Conservation (phyloP, 495 filamentous ascomycete species). For the Letharia lupina region DNA sequence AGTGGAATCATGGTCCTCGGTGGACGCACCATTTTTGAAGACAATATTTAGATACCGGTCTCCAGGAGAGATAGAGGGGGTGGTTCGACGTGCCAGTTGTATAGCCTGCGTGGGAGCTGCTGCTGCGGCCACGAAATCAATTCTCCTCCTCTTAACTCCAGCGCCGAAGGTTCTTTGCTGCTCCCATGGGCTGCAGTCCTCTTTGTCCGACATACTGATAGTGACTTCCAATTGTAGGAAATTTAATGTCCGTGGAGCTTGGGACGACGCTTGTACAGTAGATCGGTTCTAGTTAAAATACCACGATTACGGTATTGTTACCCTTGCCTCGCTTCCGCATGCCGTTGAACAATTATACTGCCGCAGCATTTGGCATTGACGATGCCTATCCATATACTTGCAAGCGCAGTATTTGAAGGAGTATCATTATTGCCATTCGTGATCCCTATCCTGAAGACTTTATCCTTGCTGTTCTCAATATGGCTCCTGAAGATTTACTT, state of each 20-base stretch:
- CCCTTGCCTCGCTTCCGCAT: background rate
- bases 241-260: background rate
- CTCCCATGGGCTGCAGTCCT: conserved; percentile 60
- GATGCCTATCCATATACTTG: conserved; percentile 78
- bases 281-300: background rate
- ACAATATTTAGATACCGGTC: conserved; percentile 69
- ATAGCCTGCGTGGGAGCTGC: conserved; percentile 21
- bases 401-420: conserved; percentile 54
- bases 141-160: conserved; percentile 64
- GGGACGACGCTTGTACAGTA: background rate
- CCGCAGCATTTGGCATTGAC: background rate
- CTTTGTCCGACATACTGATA: conserved; percentile 34
- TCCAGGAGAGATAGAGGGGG: conserved; percentile 36
- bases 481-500: conserved; percentile 69
- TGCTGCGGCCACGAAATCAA: conserved; percentile 63
- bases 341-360: background rate
- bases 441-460: conserved; percentile 49
- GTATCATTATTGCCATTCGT: conserved; percentile 56
- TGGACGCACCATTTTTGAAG: conserved; percentile 35
- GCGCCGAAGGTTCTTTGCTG: conserved; percentile 71
- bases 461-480: conserved; percentile 51
- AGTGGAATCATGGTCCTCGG: conserved; percentile 3
- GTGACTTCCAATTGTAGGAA: background rate
- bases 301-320: conserved; percentile 11
- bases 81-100: conserved; percentile 23